Evolutionary conservation across 192 early-diverging fungal genomes (phyloP), one percentile per base, ranked within the genome.

Genomic region (Funneliformis mosseae): DNA sequence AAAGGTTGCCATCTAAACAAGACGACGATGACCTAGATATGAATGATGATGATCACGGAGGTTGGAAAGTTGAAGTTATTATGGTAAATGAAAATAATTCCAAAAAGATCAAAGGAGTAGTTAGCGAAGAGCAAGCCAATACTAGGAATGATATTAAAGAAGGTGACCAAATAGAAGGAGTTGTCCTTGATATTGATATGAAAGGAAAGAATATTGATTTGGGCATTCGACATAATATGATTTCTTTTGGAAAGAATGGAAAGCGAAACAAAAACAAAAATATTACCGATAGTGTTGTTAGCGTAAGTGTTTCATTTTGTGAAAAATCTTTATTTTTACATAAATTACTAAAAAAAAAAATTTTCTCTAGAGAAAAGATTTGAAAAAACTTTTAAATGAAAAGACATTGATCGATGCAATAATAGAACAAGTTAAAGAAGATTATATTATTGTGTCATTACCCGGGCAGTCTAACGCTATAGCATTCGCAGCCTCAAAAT

Each of bases 391-490:
- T 61, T 80, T 87, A 23, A 82, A 84, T 60, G 59, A 77, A 23
- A 83, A 83, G 8, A 83, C 77, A 46, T 14, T 74, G 41, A 39
- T 92, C 11, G 92, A 92, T 39, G 85, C 89, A 33, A 84, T 89
- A 28, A 88, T 96, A 48, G 90, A 93, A 77, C 75, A 94, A 14
- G 88, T 96, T 74, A 96, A 95, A 85, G 90, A 95, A 39, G 92
- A 93, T 81, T 96, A 96, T 77, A 68, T 91, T 28, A 88, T 96
- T 33, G 72, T 94, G 12, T 88, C 90, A 6, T 68, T 96, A 72
- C 93, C 95, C 1, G 76, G 79, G 43, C 55, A 85, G 48, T 82
- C 83, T 78, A 88, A 91, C 73, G 70, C 79, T 46, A 84, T 93
- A 74, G 88, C 86, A 2, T 92, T 91, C 83, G 90, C 91, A 8